Evolutionary conservation across 352 stramenopile genomes (phyloP), one percentile per base, ranked within the genome.

Genomic region (Pythium aristosporum): DNA sequence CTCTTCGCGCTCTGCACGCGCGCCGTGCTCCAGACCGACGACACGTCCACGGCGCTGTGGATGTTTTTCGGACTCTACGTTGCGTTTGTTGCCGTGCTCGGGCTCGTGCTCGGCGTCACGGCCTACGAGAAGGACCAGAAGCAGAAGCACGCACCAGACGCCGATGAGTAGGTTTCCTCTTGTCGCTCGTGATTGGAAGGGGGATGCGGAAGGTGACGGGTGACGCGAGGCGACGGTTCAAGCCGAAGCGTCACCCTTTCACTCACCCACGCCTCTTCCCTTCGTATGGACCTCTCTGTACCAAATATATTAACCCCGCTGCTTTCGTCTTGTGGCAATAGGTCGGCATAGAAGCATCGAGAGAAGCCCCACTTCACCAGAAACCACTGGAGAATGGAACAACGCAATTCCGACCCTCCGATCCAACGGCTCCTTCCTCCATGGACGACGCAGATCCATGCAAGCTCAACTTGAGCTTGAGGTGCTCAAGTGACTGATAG

Each of bases 11-110:
- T 90, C 20, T 90, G 80, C 72, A 85, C 75, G 43, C 79, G 77
- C 56, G 76, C 82, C 12, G 80, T 91, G 55, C 66, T 91, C n/a
- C 80, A 90, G 67, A 91, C 82, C 47, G 79, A 90, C 49, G 79
- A 93, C 65, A 88, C 82, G 36, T 76, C 78, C 53, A 85, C 84
- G n/a, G 78, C 82, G 63, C 73, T 92, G n/a, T 92, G 84, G 84
- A 74, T 77, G 46, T 91, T 92, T 72, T 92, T 91, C 60, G 80
- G 75, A 32, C 69, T 90, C 64, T 92, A 87, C 63, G 75, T 80
- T 18, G 67, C 69, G 50, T 91, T 88, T 68, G 36, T 91, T 51
- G 61, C 63, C 59, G 76, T 91, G 71, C 79, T 92, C 47, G 71
- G 67, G 55, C 68, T 88, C 57, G 79, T 90, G 61, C 78, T 92